Evolutionary conservation across 192 early-diverging fungal species (phyloP), one percentile per base, ranked within the genome.

Genomic region (Coemansia javaensis): DNA sequence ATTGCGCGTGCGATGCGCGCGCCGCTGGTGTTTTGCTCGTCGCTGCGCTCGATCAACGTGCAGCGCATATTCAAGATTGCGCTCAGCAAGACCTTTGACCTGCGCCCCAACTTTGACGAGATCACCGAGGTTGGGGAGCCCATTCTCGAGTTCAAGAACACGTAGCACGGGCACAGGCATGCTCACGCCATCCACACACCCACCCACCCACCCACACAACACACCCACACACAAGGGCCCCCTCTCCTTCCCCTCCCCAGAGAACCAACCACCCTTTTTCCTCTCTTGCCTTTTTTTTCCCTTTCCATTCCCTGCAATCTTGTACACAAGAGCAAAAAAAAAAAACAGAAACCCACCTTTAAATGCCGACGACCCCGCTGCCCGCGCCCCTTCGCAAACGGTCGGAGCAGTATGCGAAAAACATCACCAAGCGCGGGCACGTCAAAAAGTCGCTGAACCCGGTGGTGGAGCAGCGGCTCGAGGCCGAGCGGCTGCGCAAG

Each of bases 11-110:
- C 91, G n/a, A 97, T 97, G 94, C 83, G 84, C 36, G 91, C 94
- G 5, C 85, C 94, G 16, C 75, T 97, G 31, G 87, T 97, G 30
- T 97, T 95, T 66, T 95, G 92, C 52, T 93, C 90, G 31, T 93
- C 91, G 13, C 80, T 91, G 21, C 85, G 90, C 47, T 89, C 89
- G 9, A 97, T 97, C 56, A 97, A 97, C 49, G 89, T 97, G 25
- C 90, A 97, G 79, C 89, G 93, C 58, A 93, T 97, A 41, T 97
- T 95, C 77, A 97, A 97, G 77, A 93, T 97, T 49, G 88, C 95
- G 2, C 58, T 97, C 13, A 82, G 85, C 37, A 93, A 93, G 60
- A 90, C 89, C 7, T 97, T 95, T 69, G 91, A 97, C 65, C 60
- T 97, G 48, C 85, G 86, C 41, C 93, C 91, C 50, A 95, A 87